These are phyloP conservation scores for Vigna trinervia DNA, from an alignment of 306 rosid species.

Conservation along the genomic window DNA sequence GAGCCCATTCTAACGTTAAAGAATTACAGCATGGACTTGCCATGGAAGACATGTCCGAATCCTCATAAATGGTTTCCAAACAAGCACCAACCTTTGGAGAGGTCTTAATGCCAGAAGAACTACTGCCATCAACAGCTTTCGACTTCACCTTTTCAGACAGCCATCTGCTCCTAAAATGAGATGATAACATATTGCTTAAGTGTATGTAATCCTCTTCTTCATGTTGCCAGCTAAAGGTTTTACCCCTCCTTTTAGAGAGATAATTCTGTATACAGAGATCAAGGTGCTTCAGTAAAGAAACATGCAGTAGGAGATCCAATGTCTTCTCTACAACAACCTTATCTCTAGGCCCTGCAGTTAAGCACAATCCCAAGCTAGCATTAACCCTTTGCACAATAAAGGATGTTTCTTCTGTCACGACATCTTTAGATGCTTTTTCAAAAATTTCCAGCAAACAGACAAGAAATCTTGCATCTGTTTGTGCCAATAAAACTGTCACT, in stretches of 20 bases:
- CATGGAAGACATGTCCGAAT: slow-evolving; percentile 55
- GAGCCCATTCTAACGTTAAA: slow-evolving; percentile 77
- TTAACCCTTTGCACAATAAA: slow-evolving; percentile 57
- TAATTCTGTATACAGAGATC: slow-evolving; percentile 59
- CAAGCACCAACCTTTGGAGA: slow-evolving; percentile 52
- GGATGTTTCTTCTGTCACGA: slow-evolving; percentile 54
- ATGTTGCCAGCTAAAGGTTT: slow-evolving; percentile 64
- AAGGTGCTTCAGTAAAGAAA: slow-evolving; percentile 68
- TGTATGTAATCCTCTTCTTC: slow-evolving; percentile 71
- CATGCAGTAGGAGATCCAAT: slow-evolving; percentile 58
- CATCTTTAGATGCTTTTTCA: slow-evolving; percentile 44
- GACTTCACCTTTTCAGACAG: slow-evolving; percentile 69
- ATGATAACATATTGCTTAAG: slow-evolving; percentile 66
- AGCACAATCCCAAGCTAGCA: slow-evolving; percentile 63
- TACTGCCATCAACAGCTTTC: slow-evolving; percentile 49
- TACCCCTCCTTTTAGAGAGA: slow-evolving; percentile 53
- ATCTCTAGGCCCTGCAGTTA: slow-evolving; percentile 83
- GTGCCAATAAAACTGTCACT: slow-evolving; percentile 60
- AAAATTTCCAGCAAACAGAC: slow-evolving; percentile 59
- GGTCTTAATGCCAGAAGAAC: slow-evolving; percentile 42
- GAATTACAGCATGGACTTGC: slow-evolving; percentile 50
- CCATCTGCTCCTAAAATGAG: slow-evolving; percentile 88
- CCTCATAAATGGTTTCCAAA: slow-evolving; percentile 82
- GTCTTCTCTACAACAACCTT: slow-evolving; percentile 57
- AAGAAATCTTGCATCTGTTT: slow-evolving; percentile 67